Evolutionary conservation across 208 protist genomes (phyloP), one percentile per base, ranked within the genome.

Genomic region (Leishmania mexicana): DNA sequence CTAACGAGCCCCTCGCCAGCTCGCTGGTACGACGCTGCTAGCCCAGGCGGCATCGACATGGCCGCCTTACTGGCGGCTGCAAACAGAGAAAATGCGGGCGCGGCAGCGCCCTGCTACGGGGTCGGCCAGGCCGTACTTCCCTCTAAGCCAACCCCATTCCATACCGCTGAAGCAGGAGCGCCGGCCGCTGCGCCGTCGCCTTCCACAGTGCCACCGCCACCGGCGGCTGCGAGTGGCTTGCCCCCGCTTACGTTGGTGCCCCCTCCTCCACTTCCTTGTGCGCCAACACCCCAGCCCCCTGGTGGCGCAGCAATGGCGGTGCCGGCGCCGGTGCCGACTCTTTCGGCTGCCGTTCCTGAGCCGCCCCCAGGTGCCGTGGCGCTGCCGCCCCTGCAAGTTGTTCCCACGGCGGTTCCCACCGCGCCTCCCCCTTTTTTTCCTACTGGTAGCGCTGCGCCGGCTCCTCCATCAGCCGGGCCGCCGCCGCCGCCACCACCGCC

Each of bases 1-100:
- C 88, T 90, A 35, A 85, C 83, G 2, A 91, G 67, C 53, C 75
- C 81, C 3, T 75, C 75, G 19, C 85, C 83, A 2, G 28, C 67
- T 24, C 83, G 81, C 38, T 85, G 70, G 77, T 81, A 73, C 65
- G 74, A 79, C 65, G 57, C 82, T 2, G 65, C 53, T 24, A 60
- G 53, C 10, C 42, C 42, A 15, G 38, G 7, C 51, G 19, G 51
- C 15, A 31, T 60, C 47, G 76, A 79, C 64, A n/a, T 76, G 28
- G 75, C 54, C 38, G n/a, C 80, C 65, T 75, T 87, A 31, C 53
- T 81, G 17, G 70, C 74, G 35, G 74, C 64, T 8, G 73, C 42
- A 49, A 49, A 28, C 13, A 54, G 47, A 62, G 65, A n/a, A 47
- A 81, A 42, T 19, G 73, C 15, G 42, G 19, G 31, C 2, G 73